phyloP scores from a whole-genome alignment of 169 alveolate genomes.

The Cryptosporidium canis region DNA sequence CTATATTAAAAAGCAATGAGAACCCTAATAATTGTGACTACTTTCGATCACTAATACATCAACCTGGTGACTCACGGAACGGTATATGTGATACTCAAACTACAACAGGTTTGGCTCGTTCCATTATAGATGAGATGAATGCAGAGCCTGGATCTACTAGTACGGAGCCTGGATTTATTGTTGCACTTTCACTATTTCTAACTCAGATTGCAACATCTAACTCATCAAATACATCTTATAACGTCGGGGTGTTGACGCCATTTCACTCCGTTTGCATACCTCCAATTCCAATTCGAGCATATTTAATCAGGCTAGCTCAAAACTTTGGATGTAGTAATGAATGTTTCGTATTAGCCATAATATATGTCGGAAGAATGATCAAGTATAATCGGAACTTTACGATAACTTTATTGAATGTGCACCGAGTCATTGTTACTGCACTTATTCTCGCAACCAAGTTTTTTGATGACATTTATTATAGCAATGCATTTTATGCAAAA shows the following conservation, averaged over 20 bases:
- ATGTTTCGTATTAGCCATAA: slow-evolving; percentile 85
- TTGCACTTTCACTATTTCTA: slow-evolving; percentile 74
- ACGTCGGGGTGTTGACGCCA: slow-evolving; percentile 81
- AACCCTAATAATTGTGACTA: background rate
- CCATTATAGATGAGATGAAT: background rate
- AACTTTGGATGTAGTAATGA: slow-evolving; percentile 88
- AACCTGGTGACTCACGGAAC: background rate
- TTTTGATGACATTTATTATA: slow-evolving; percentile 90
- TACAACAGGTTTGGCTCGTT: background rate
- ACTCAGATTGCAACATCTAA: slow-evolving; percentile 76
- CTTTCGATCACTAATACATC: background rate
- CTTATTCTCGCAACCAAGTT: slow-evolving; percentile 91
- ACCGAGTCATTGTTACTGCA: slow-evolving; percentile 89
- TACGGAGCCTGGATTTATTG: slow-evolving; percentile 78
- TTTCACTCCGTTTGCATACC: slow-evolving; percentile 88
- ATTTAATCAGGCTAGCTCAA: slow-evolving; percentile 84
- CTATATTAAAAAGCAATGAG: background rate
- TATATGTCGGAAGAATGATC: slow-evolving; percentile 84
- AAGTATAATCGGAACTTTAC: slow-evolving; percentile 79
- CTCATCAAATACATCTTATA: slow-evolving; percentile 40
- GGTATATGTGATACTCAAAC: background rate
- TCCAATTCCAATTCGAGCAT: slow-evolving; percentile 84
- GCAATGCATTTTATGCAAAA: slow-evolving; percentile 89
- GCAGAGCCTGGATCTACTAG: background rate
- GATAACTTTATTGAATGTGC: slow-evolving; percentile 83